Percentiles rank a stretch among this genome's conserved stretches.
Conservation (phyloP, 2,329 filamentous ascomycete genomes). For the Diaporthe sp. region DNA sequence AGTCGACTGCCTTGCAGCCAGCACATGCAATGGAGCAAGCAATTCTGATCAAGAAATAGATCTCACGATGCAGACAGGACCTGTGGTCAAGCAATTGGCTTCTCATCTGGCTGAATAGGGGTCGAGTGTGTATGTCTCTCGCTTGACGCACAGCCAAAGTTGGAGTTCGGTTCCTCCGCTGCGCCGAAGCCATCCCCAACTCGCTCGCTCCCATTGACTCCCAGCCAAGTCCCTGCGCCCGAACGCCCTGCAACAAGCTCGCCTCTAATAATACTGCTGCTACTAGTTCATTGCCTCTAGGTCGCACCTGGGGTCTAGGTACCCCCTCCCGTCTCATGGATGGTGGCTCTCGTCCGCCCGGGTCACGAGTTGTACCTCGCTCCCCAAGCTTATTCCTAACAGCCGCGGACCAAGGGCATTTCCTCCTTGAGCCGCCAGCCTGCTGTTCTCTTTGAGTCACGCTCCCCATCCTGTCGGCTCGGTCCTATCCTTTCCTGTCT, state of each 20-base stretch:
- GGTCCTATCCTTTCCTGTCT: slow-evolving; percentile 26
- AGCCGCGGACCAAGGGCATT: slow-evolving; percentile 41
- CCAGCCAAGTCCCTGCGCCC: slow-evolving; percentile 39
- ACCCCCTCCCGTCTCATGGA: slow-evolving; percentile 6
- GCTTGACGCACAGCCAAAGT: neutral
- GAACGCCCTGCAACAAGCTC: slow-evolving; percentile 8
- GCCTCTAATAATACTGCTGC: neutral
- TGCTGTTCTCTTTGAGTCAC: slow-evolving; percentile 28
- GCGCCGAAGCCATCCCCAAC: slow-evolving; percentile 39
- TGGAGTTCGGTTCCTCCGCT: slow-evolving; percentile 35
- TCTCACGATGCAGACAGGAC: neutral
- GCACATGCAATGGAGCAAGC: neutral
- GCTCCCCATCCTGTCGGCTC: slow-evolving; percentile 14
- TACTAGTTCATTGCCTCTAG: slow-evolving; percentile 1
- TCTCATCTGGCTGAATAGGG: neutral
- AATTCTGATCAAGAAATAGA: neutral
- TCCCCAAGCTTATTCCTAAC: slow-evolving; percentile 16
- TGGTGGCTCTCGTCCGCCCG: neutral
- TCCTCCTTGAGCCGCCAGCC: slow-evolving; percentile 27
- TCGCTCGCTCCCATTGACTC: neutral
- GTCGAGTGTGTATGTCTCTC: neutral
- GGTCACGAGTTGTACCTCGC: slow-evolving; percentile 30
- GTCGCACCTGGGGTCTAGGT: neutral
- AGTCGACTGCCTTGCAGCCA: neutral
- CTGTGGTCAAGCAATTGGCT: neutral